These are phyloP conservation scores for Leccinum incarnatum DNA, from an alignment of 768 basidiomycete genomes.

Conservation along the genomic window DNA sequence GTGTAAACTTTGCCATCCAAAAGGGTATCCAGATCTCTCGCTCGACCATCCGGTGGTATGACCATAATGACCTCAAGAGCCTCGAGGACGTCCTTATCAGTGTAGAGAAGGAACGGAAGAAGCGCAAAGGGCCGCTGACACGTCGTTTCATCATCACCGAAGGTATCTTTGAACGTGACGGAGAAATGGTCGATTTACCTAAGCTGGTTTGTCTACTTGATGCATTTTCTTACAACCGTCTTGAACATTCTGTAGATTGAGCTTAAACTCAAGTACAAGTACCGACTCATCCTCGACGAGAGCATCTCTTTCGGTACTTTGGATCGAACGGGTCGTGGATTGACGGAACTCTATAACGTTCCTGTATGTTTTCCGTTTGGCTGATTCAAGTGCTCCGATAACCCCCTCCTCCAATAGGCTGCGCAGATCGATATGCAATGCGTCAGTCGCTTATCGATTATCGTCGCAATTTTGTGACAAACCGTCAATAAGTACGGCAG, in stretches of 20 bases:
- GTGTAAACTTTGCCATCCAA: slow-evolving; percentile 93
- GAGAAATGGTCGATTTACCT: slow-evolving; percentile 87
- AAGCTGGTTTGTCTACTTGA: slow-evolving; percentile 70
- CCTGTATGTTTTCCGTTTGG: slow-evolving; percentile 54
- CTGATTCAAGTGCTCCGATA: neutral
- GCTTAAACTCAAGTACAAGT: slow-evolving; percentile 94
- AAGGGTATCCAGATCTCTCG: slow-evolving; percentile 94
- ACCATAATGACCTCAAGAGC: slow-evolving; percentile 91
- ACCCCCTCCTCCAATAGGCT: slow-evolving; percentile 48
- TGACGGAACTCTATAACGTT: slow-evolving; percentile 93
- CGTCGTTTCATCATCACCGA: slow-evolving; percentile 95
- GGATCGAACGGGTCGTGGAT: slow-evolving; percentile 89
- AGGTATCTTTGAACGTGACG: slow-evolving; percentile 95
- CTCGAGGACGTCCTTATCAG: slow-evolving; percentile 83
- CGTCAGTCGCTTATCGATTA: too few species aligned
- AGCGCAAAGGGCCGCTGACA: slow-evolving; percentile 77
- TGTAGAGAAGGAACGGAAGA: slow-evolving; percentile 86
- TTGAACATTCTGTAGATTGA: slow-evolving; percentile 62
- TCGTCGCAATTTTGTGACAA: too few species aligned
- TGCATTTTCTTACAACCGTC: neutral
- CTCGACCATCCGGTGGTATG: slow-evolving; percentile 90
- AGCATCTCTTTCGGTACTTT: slow-evolving; percentile 90
- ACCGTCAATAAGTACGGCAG: too few species aligned
- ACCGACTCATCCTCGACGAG: slow-evolving; percentile 92
- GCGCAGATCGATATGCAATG: slow-evolving; percentile 80